phyloP scores from a whole-genome alignment of 106 monocot genomes.

The Dioscorea zingiberensis region DNA sequence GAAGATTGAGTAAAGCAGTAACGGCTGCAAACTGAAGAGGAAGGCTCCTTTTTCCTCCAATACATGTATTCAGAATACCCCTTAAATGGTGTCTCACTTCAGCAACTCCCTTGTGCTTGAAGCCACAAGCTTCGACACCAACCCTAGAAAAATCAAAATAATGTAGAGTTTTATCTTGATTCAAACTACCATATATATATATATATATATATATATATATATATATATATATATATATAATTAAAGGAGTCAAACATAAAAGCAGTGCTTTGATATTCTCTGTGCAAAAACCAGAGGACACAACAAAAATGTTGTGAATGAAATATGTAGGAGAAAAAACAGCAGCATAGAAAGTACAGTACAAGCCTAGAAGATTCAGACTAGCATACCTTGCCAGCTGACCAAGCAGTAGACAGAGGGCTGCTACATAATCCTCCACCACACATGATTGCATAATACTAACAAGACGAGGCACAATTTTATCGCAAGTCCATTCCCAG shows the following conservation, averaged over 20 bases:
- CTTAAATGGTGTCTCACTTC: conserved; percentile 27
- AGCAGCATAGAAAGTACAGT: not conserved
- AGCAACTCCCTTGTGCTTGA: conserved; percentile 23
- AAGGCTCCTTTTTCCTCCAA: conserved; percentile 12
- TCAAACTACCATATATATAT: not conserved
- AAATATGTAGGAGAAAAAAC: not conserved
- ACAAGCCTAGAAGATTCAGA: not conserved
- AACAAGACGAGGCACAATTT: conserved; percentile 33
- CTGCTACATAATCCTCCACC: conserved; percentile 26
- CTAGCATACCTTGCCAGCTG: conserved; percentile 53
- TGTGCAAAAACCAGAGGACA: not conserved
- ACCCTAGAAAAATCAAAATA: conserved; percentile 20
- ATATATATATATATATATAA: too few species aligned
- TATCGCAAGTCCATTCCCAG: conserved; percentile 46
- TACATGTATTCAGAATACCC: conserved; percentile 9
- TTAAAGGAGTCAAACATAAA: too few species aligned
- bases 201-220: not conserved
- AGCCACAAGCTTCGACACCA: conserved; percentile 30
- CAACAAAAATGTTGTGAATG: not conserved
- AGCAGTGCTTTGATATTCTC: too few species aligned
- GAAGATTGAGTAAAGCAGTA: conserved; percentile 44
- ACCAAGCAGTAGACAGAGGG: conserved; percentile 52
- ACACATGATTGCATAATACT: conserved; percentile 41
- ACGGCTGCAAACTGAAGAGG: conserved; percentile 38
- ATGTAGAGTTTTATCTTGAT: not conserved